These are phyloP conservation scores for Raphanus raphanistrum DNA, from an alignment of 345 rosid genomes.

Conservation along the genomic window DNA sequence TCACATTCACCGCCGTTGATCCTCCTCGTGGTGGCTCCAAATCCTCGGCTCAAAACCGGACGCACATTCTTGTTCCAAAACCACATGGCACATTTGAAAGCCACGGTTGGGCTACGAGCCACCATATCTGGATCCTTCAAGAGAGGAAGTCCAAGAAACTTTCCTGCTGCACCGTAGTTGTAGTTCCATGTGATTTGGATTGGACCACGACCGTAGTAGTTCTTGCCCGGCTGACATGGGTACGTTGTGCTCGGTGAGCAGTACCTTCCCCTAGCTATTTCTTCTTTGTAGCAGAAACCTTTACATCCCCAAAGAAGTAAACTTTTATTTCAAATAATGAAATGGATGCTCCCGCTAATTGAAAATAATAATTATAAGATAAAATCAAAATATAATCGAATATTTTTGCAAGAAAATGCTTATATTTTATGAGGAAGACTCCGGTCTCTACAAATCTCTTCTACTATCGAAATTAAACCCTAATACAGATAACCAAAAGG, in stretches of 20 bases:
- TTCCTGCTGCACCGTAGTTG: slow-evolving; percentile 58
- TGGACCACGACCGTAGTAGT: slow-evolving; percentile 62
- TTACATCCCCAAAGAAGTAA: neutral
- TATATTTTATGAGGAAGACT: neutral
- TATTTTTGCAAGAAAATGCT: neutral
- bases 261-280: slow-evolving; percentile 39
- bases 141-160: slow-evolving; percentile 42
- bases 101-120: slow-evolving; percentile 41
- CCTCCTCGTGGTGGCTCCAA: slow-evolving; percentile 49
- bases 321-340: neutral
- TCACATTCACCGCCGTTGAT: slow-evolving; percentile 60
- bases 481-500: neutral
- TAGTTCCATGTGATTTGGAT: slow-evolving; percentile 57
- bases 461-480: neutral
- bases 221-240: slow-evolving; percentile 42
- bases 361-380: neutral
- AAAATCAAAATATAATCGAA: neutral
- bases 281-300: slow-evolving; percentile 47
- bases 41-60: slow-evolving; percentile 46
- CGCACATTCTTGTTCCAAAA: slow-evolving; percentile 58
- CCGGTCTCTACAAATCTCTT: neutral
- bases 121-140: slow-evolving; percentile 52
- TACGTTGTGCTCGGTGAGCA: slow-evolving; percentile 17
- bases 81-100: slow-evolving; percentile 59
- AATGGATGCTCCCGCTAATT: neutral